Conservation (phyloP, 805 yeast genomes). For the Sungouiella thailandica region DNA sequence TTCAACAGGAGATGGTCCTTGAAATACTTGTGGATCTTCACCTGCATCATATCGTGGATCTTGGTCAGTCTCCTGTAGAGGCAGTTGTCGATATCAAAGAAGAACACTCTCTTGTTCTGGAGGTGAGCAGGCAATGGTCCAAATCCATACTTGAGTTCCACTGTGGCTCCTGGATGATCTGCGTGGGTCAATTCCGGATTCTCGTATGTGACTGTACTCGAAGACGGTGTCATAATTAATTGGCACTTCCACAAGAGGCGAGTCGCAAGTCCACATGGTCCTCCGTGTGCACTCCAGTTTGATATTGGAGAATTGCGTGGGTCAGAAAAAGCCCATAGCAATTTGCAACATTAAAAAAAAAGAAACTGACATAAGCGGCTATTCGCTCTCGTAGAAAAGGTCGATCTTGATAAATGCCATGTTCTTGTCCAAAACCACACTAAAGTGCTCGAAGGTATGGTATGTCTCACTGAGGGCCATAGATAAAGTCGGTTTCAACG, state of each 20-base stretch:
- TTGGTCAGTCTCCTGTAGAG: slow-evolving; percentile 68
- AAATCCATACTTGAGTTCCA: slow-evolving; percentile 13
- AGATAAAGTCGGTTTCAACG: slow-evolving; percentile 19
- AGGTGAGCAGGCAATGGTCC: slow-evolving; percentile 14
- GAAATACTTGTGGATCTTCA: slow-evolving; percentile 77
- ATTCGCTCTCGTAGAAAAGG: slow-evolving; percentile 19
- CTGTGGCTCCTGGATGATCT: slow-evolving; percentile 12
- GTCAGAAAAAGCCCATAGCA: no score
- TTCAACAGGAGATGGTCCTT: slow-evolving; percentile 54
- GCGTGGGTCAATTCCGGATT: slow-evolving; percentile 11
- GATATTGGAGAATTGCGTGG: no score
- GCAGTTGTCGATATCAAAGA: slow-evolving; percentile 93
- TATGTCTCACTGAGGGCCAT: slow-evolving; percentile 20
- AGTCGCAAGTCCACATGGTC: background rate
- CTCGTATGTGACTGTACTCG: slow-evolving; percentile 7
- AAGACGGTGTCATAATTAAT: no score
- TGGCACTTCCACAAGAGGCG: no score
- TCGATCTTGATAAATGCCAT: slow-evolving; percentile 17
- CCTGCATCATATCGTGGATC: slow-evolving; percentile 86
- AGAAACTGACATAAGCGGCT: no score
- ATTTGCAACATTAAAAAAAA: no score
- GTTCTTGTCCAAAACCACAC: slow-evolving; percentile 18
- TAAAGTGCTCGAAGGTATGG: slow-evolving; percentile 17
- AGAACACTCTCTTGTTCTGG: slow-evolving; percentile 42
- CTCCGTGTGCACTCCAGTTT: no score